Base-by-base conservation (phyloP, 2,329 filamentous ascomycete genomes). In the Cucurbitaria berberidis region DNA sequence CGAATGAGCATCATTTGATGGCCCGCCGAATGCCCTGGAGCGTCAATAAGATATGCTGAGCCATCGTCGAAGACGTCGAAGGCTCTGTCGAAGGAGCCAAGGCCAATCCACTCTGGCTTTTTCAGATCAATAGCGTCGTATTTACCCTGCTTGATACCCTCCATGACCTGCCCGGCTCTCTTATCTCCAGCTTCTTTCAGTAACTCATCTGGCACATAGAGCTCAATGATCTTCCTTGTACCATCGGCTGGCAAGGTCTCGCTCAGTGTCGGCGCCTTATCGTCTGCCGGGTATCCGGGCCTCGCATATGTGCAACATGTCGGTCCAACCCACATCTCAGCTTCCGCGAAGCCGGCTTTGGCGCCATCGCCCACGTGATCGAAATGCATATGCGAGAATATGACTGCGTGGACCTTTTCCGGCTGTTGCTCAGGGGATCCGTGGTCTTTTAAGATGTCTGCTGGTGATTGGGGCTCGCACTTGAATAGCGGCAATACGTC, bases 1-100 rank as follows among this genome's bases (percentile, higher is more conserved):
- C 69, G 48, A 2, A 72, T 39, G 21, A 74, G 58, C 66, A 73
- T 65, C 68, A 72, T 84, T 13, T 83, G 68, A 57, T 84, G 82
- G 0, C 82, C 82, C 11, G 78, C 73, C 0, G 83, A 67, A 59
- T 84, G 82, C 0, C 82, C 82, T 0, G 82, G 82, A 0, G 77
- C 76, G 58, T 83, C 78, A 21, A 84, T 68, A 0, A 83, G 65
- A 58, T 76, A 81, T 5, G 82, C 64, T n/a, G 73, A 74, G 0
- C 77, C 78, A 54, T 85, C 82, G 0, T 71, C 70, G 53, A 82
- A 80, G 9, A 82, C 61, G 58, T 84, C 81, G 10, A 82, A 67
- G 0, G 72, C 74, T 1, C 75, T 64, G 1, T 79, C 77, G 49
- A 84, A 82, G 0, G 74, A 48, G 7, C 68, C 68, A 8, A 70